Base-by-base conservation (phyloP, 768 basidiomycete species). In the Tulasnella sp. region DNA sequence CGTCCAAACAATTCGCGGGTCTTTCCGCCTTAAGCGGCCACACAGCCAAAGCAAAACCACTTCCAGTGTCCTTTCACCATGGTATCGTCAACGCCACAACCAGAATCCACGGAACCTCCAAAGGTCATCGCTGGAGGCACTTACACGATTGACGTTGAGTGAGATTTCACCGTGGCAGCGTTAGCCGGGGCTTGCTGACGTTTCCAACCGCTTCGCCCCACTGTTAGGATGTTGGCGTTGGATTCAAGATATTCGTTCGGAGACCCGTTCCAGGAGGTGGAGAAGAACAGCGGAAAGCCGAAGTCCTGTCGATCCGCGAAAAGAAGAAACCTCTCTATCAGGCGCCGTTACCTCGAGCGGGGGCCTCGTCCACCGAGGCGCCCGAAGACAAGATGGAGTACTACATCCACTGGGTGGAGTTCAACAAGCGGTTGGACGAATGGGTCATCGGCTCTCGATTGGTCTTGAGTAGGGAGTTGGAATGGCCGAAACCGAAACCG, bases 351-450 rank as follows among this genome's bases (percentile, higher is more conserved):
- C 77, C 77, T 16, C 77, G 77, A 29, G 79, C 48, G 46, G 86
- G 87, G 26, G 85, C 86, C 48, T 87, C 88, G 72, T 85, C 84
- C 81, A 84, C 85, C 67, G 86, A 86, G n/a, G 82, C 84, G 57
- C 88, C 90, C 11, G 91, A 92, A 82, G 94, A 95, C 83, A 91
- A 92, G 81, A 89, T 90, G 84, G 96, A 99, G 84, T 99, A 91
- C 87, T 99, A 99, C 82, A 95, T 99, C 26, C 98, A 99, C 83
- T 99, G 97, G 92, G 95, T 98, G 81, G 91, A 94, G 80, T 99
- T 98, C 88, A 99, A 99, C 87, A 99, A 99, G 84, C 96, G 98
- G 80, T 87, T 99, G 55, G 98, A 99, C 83, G 98, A 98, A 76
- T 99, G 98, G 98, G 92, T 99, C 32, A 86, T 92, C 18, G 94